Evolutionary conservation across 805 yeast species (phyloP).

Genomic region (Starmerella apicola): DNA sequence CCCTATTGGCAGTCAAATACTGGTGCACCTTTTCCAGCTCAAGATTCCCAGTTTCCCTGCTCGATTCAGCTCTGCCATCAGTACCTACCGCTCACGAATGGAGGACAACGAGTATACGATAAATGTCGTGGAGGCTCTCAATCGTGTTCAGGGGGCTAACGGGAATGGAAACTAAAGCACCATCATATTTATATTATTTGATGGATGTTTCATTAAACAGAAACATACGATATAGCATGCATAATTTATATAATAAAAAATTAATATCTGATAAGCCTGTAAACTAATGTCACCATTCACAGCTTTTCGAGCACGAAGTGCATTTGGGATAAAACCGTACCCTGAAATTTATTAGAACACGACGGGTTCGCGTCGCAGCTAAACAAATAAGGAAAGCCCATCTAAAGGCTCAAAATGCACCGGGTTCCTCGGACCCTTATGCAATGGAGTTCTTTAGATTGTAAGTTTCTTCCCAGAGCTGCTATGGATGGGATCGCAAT

Average conservation of each 20-base stretch:
- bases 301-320: too few species aligned
- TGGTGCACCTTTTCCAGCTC: constrained; percentile 9
- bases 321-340: not conserved
- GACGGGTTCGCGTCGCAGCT: not conserved
- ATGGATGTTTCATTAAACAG: too few species aligned
- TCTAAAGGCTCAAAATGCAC: constrained; percentile 2
- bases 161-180: too few species aligned
- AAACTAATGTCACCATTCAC: too few species aligned
- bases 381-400: too few species aligned
- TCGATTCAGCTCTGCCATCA: constrained; percentile 11
- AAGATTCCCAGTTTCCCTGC: constrained; percentile 21
- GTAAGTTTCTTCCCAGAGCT: not conserved
- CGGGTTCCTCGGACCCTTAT: constrained; percentile 8
- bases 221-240: too few species aligned
- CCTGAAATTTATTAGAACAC: not conserved
- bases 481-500: not conserved
- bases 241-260: too few species aligned
- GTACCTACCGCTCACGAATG: constrained; percentile 6
- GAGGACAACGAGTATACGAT: constrained; percentile 2
- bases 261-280: too few species aligned
- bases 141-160: not conserved
- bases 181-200: too few species aligned
- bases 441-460: constrained; percentile 7
- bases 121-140: constrained; percentile 5
- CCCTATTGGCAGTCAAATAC: constrained; percentile 8